Base-by-base conservation (phyloP, 257 asterid species). In the Solanum commersonii region DNA sequence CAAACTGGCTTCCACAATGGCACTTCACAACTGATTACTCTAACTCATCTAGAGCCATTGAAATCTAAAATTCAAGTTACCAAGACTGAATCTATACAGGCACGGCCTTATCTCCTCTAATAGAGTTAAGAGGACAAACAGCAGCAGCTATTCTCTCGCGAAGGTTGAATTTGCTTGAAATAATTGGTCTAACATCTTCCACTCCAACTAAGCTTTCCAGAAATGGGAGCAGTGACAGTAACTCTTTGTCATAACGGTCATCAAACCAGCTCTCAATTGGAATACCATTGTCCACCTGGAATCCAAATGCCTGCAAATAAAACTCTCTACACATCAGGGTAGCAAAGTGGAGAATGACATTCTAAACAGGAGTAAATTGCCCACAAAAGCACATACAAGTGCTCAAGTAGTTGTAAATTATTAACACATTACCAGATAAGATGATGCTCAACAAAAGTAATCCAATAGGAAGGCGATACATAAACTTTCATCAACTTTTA, bases 241-340 rank as follows among this genome's bases (percentile, higher is more conserved):
- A 87, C 87, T 96, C 99, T 15, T 88, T 85, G 86, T 97, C 99
- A 3, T 91, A 74, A 38, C 91, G 95, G 78, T 97, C 98, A 11
- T 97, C 98, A 23, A 95, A 97, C 99, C 99, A 97, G 93, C 99
- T 97, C 84, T 97, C 98, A 3, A 97, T 97, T 2, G 99, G 99
- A 90, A 97, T 94, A 56, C 99, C 99, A 74, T 96, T 97, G 93
- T 97, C 99, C 90, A 97, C 96, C 93, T 97, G 99, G 92, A 97
- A 97, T 12, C 99, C 99, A 84, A 97, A 97, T 25, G 98, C 99
- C 99, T 97, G 95, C 52, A 84, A 83, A 65, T 68, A 65, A 49
- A n/a, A 82, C 31, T 9, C 9, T 78, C 84, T 78, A 78, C 67
- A 46, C 25, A 79, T 79, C 85, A 79, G 85, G 37, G 23, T 79